A percentile compares a stretch with the other conserved stretches of the same genome.
phyloP scores from a whole-genome alignment of 2,329 filamentous ascomycete genomes.

The Sclerotiophoma versabilis region DNA sequence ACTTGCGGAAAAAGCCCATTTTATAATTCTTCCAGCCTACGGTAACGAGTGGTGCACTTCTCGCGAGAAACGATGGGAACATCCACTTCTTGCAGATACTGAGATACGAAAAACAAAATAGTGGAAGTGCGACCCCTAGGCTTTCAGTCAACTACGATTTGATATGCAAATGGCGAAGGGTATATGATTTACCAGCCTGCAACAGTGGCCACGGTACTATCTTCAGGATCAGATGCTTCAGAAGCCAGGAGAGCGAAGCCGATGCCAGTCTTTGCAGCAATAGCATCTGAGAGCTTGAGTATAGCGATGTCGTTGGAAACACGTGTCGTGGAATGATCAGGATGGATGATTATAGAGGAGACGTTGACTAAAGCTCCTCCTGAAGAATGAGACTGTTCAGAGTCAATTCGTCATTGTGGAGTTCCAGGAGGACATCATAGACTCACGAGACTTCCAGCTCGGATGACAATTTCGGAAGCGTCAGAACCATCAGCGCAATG shows the following conservation, averaged over 20 bases:
- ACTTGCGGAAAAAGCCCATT: not conserved
- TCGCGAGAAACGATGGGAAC: not conserved
- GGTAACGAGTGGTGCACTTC: not conserved
- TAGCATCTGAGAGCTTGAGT: conserved; percentile 29
- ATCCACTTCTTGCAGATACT: not conserved
- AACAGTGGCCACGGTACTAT: conserved; percentile 23
- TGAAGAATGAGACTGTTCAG: conserved; percentile 4
- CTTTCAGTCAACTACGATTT: not conserved
- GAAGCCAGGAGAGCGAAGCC: conserved; percentile 29
- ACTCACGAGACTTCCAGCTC: conserved; percentile 30
- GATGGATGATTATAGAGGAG: conserved; percentile 23
- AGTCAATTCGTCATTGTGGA: not conserved
- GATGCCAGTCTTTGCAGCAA: conserved; percentile 30
- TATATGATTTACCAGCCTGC: conserved; percentile 29
- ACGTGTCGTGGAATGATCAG: conserved; percentile 17
- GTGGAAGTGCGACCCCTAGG: not conserved
- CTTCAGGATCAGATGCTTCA: conserved; percentile 28
- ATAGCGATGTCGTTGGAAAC: conserved; percentile 31
- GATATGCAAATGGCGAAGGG: not conserved
- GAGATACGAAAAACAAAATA: too few species aligned
- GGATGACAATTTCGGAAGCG: conserved; percentile 22
- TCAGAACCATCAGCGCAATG: conserved; percentile 27
- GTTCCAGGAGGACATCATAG: not conserved
- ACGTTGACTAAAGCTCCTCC: conserved; percentile 26
- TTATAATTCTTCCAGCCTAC: too few species aligned